A percentile compares a stretch with the other conserved stretches of the same genome.
These are phyloP conservation scores for Ustilago xerochloae DNA, from an alignment of 1,284 basidiomycete genomes.

Conservation along the genomic window DNA sequence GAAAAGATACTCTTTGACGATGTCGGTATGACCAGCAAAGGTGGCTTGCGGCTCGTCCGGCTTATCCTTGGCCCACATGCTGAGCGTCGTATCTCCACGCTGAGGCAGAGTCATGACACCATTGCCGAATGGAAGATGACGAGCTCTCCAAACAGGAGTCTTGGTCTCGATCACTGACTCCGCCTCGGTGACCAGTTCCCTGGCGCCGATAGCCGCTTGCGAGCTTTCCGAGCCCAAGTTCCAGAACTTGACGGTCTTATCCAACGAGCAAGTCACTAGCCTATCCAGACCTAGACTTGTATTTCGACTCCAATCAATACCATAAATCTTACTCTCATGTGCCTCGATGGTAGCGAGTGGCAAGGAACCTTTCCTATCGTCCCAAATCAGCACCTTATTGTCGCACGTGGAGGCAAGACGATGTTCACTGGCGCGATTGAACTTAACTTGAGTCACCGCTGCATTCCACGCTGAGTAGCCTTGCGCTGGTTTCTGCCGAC, in stretches of 20 bases:
- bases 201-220: conserved; percentile 55
- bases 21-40: conserved; percentile 89
- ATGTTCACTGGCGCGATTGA: conserved; percentile 52
- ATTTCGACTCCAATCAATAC: conserved; percentile 65
- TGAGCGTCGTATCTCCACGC: conserved; percentile 82
- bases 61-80: conserved; percentile 79
- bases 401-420: conserved; percentile 59
- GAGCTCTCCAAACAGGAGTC: conserved; percentile 93
- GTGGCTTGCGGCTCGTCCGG: conserved; percentile 75
- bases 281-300: conserved; percentile 55
- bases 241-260: conserved; percentile 67
- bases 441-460: conserved; percentile 66
- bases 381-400: conserved; percentile 67
- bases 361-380: conserved; percentile 62
- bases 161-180: conserved; percentile 76
- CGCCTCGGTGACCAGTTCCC: conserved; percentile 61
- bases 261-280: conserved; percentile 66
- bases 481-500: conserved; percentile 54
- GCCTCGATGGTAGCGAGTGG: conserved; percentile 60
- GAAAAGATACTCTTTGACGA: conserved; percentile 99
- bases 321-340: conserved; percentile 65
- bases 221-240: conserved; percentile 49
- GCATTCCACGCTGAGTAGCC: conserved; percentile 67
- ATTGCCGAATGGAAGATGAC: conserved; percentile 89
- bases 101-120: conserved; percentile 92